Base-by-base conservation (phyloP, 805 yeast genomes). In the Torulaspora gathmanii region DNA sequence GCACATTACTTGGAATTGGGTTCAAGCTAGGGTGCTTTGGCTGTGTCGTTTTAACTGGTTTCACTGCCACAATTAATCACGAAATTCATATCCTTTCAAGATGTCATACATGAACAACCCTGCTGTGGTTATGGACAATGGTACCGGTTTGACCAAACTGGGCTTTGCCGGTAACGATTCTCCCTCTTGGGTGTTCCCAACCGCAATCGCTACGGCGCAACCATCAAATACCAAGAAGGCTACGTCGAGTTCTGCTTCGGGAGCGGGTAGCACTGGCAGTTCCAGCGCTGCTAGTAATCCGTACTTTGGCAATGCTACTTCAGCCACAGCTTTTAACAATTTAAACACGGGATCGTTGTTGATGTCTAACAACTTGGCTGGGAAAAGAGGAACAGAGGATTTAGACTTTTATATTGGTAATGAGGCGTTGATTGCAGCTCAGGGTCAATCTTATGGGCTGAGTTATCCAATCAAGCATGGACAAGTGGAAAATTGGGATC, bases 141-240 rank as follows among this genome's bases (percentile, higher is more conserved):
- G 99, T 77, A 93, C 99, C 57, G 99, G 99, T 54, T 75, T 90
- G 57, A 93, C 99, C 64, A 93, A 93, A 67, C 77, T 93, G 55
- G 99, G 99, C 22, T 93, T 90, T 71, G 99, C 99, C 56, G 99
- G 99, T 45, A 93, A 93, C 65, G 99, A 93, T 70, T 77, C 97
- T 19, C 99, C 99, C 33, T 90, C 97, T 4, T 93, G 86, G 77
- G 88, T 93, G 26, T 87, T 93, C 61, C 99, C 99, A 42, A 93
- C 99, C 1, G 98, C 96, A 4, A 93, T 93, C 66, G 73, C 75
- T 29, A 90, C 97, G 2, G 75, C 88, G 37, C 65, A 69, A 43
- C 75, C 52, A 56, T 51, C 72, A 10, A 66, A 74, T 29, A 56
- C 64, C 48, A 78, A 49, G 68, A 47, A 48, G 23, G 27, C 54